Evolutionary conservation across 2,329 filamentous ascomycete species (phyloP), one percentile per base, ranked within the genome.

Genomic region (Talaromyces albobiverticillius): DNA sequence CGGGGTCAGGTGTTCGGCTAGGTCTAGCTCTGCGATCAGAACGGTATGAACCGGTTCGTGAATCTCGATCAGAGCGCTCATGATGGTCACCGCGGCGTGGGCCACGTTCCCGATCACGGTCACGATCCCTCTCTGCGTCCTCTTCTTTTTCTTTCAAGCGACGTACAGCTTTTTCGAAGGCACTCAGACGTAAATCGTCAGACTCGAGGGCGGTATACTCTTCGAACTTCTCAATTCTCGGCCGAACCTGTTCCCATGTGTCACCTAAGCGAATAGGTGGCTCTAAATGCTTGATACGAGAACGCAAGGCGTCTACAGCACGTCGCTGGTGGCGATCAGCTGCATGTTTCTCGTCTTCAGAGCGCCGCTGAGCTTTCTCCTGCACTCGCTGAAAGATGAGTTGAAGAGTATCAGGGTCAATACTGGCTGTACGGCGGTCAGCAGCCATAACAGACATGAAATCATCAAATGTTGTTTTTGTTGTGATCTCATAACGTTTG

Each of bases 111-210:
- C 76, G 73, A 36, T 77, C 72, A 22, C 73, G 67, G 46, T 83
- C 80, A 45, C 77, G 75, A 34, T 82, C 80, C 51, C 74, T 75
- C 56, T 96, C 91, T 29, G 77, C 77, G 60, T 95, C 90, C 52
- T 95, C 89, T 61, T 95, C 89, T 68, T 92, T 92, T 63, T 97
- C 93, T 68, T 87, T 89, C n/a, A 96, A 78, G 48, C 94, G 89
- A 58, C 89, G 88, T 62, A 96, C 85, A 64, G 91, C 84, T 74
- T 95, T 97, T 55, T 96, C 92, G 73, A 96, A 97, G 13, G 90
- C 93, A 61, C 82, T 81, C 58, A 86, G 85, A 55, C 92, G 88
- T 58, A 88, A 80, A 51, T 96, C 90, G 60, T 99, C 94, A 41
- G 88, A 87, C 60, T 86, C 80, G 46, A 97, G 82, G 51, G 87